A percentile compares a stretch with the other conserved stretches of the same genome.
Conservation (phyloP, 2,329 filamentous ascomycete genomes). For the Lasiodiplodia citricola region DNA sequence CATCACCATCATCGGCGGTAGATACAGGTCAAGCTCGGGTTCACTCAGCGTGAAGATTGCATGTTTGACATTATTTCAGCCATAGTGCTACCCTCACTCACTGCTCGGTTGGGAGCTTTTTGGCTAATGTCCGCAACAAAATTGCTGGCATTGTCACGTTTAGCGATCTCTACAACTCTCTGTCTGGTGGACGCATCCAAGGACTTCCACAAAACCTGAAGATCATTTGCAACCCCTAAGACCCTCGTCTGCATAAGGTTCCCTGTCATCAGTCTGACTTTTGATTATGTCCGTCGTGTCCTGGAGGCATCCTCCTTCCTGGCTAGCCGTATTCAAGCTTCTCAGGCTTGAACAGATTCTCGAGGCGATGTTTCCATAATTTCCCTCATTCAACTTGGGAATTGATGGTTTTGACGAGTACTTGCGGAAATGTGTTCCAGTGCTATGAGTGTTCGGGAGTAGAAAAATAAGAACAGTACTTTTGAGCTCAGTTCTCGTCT, state of each 20-base stretch:
- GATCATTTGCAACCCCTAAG: conserved; percentile 43
- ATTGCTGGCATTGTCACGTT: conserved; percentile 48
- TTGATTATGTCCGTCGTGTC: conserved; percentile 35
- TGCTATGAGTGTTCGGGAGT: no score
- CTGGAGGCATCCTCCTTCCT: not conserved
- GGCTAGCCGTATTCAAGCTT: not conserved
- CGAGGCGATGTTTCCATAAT: no score
- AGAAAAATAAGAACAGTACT: no score
- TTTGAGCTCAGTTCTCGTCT: no score
- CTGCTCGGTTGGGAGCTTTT: conserved; percentile 39
- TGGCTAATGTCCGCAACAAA: conserved; percentile 34
- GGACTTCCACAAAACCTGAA: conserved; percentile 41
- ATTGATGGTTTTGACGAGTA: not conserved
- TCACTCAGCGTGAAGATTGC: not conserved
- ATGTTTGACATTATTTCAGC: conserved; percentile 30
- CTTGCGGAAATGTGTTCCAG: no score
- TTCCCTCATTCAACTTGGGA: not conserved
- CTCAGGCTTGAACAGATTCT: not conserved
- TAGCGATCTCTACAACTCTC: conserved; percentile 48
- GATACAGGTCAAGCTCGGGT: conserved; percentile 46
- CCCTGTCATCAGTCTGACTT: conserved; percentile 38
- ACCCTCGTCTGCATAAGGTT: conserved; percentile 44
- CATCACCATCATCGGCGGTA: conserved; percentile 46
- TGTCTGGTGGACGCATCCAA: conserved; percentile 43
- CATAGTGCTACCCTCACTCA: conserved; percentile 49